Base-by-base conservation (phyloP, 495 filamentous ascomycete genomes). In the Tetracladium marchalianum region DNA sequence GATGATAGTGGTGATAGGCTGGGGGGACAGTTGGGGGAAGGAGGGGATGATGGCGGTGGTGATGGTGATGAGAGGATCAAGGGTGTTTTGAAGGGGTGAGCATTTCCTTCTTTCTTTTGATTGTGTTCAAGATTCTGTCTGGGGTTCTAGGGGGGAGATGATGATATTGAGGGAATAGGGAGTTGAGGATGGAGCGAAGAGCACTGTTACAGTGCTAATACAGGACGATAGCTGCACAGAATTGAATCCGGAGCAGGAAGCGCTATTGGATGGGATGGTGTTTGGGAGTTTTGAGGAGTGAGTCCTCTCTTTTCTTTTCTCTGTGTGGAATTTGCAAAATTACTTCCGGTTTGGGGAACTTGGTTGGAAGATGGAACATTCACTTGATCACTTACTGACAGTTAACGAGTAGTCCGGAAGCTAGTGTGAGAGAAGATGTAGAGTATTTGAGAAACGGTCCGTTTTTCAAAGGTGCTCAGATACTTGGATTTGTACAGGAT, bases 401-500 rank as follows among this genome's bases (percentile, higher is more conserved):
- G 31, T 41, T 11, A 42, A 27, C 2, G 7, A 39, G 16, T 11
- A 41, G 36, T 19, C 54, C 54, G 12, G 46, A 50, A 22, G 50
- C 41, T 13, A 53, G 50, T 19, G 50, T 56, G 31, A 56, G 38
- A 34, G 50, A 56, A 16, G 54, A 56, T 48, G 54, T 56, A 13
- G 19, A 34, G 13, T 22, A 32, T 8, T 46, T 56, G 50, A 46
- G 41, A 22, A 40, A n/a, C 9, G 47, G 35, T 35, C 36, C 33
- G 13, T 56, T 39, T 11, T 56, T 56, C 16, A 56, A 47, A 32
- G 54, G 54, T 6, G 47, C 50, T 34, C 45, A 52, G 39, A 51
- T 56, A 13, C 16, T 52, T 17, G 54, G 54, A 16, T 56, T 52
- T 19, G 54, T 56, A 36, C 49, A 50, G 18, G 54, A 56, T 46